Percentiles rank a stretch among this genome's conserved stretches.
phyloP scores from a whole-genome alignment of 306 rosid genomes.

The Cicer bijugum region DNA sequence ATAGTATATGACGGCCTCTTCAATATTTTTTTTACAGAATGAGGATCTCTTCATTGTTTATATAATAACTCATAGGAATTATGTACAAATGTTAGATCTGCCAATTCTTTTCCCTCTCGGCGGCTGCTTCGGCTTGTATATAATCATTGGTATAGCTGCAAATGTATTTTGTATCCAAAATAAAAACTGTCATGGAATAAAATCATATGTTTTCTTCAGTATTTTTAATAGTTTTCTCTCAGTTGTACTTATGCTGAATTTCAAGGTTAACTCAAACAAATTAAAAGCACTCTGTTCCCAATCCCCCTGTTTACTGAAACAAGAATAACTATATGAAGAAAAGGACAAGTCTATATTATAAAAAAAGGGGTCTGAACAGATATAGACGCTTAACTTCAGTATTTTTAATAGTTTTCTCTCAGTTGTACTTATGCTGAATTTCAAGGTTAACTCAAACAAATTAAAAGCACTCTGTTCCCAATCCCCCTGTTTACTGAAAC shows the following conservation, averaged over 20 bases:
- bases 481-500: conserved; percentile 9
- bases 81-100: conserved; percentile 45
- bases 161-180: conserved; percentile 34
- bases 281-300: conserved; percentile 5
- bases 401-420: neutral
- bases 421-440: conserved; percentile 19
- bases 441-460: conserved; percentile 21
- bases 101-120: neutral
- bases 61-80: conserved; percentile 19
- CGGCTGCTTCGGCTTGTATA: conserved; percentile 18
- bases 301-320: conserved; percentile 9
- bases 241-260: conserved; percentile 19
- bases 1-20: conserved; percentile 35
- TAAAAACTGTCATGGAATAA: conserved; percentile 41
- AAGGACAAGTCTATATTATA: neutral
- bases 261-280: conserved; percentile 21
- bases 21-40: conserved; percentile 4
- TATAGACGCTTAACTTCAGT: neutral
- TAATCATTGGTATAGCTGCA: conserved; percentile 25
- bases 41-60: conserved; percentile 32
- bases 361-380: neutral
- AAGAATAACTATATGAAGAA: neutral
- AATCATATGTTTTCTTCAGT: neutral
- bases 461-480: conserved; percentile 5
- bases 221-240: neutral